phyloP scores from a whole-genome alignment of 331 rosid species.

The Saraca asoca region DNA sequence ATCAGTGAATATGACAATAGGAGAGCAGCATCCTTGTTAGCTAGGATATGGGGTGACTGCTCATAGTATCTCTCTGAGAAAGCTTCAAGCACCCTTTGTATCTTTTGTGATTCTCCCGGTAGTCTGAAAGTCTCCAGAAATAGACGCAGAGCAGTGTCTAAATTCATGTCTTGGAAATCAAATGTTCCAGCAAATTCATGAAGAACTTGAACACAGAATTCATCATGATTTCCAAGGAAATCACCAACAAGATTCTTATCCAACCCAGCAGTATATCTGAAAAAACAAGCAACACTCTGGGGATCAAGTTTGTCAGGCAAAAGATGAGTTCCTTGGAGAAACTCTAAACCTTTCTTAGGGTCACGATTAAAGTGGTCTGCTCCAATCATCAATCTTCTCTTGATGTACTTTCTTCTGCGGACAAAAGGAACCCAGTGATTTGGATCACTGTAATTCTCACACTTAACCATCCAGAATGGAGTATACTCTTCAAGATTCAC shows the following conservation, averaged over 20 bases:
- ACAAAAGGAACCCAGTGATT: slow-evolving; percentile 65
- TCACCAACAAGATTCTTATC: slow-evolving; percentile 74
- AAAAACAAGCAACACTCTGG: slow-evolving; percentile 71
- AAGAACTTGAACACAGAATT: slow-evolving; percentile 70
- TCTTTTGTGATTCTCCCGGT: slow-evolving; percentile 76
- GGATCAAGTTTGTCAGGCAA: slow-evolving; percentile 75
- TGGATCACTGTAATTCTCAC: slow-evolving; percentile 61
- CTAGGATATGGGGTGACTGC: slow-evolving; percentile 61
- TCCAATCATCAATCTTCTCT: slow-evolving; percentile 68
- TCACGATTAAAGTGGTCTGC: slow-evolving; percentile 74
- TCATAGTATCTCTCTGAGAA: slow-evolving; percentile 73
- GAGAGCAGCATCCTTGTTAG: slow-evolving; percentile 70
- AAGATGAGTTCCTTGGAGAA: slow-evolving; percentile 68
- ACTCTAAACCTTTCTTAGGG: slow-evolving; percentile 71
- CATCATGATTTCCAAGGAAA: slow-evolving; percentile 69
- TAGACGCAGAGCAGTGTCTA: slow-evolving; percentile 68
- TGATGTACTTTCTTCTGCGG: slow-evolving; percentile 56
- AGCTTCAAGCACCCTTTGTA: slow-evolving; percentile 75
- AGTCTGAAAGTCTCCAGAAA: slow-evolving; percentile 66
- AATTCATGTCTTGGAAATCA: slow-evolving; percentile 68
- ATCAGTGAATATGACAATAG: slow-evolving; percentile 59
- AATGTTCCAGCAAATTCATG: slow-evolving; percentile 70
- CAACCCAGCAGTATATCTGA: slow-evolving; percentile 67
- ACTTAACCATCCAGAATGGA: slow-evolving; percentile 72
- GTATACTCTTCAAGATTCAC: slow-evolving; percentile 56